phyloP scores from a whole-genome alignment of 495 filamentous ascomycete genomes.

The Gamarada debralockiae region DNA sequence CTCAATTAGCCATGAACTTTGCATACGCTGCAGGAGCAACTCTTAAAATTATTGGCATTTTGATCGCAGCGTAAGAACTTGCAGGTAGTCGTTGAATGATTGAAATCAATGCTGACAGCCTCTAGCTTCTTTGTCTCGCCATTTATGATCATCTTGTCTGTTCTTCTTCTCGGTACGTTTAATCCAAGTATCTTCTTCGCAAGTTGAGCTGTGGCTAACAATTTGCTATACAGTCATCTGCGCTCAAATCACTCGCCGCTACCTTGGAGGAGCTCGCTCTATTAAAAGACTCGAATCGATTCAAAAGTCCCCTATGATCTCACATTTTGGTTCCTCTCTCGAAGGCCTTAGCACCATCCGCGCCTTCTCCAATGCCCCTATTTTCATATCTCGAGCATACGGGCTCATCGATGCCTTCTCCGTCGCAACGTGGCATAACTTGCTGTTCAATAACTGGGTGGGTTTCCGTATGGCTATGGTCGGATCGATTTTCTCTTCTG shows the following conservation, averaged over 20 bases:
- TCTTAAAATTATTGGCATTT: slow-evolving; percentile 36
- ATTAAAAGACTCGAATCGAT: slow-evolving; percentile 61
- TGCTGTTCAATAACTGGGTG: slow-evolving; percentile 57
- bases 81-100: too few species aligned
- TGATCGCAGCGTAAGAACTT: slow-evolving; percentile 33
- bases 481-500: slow-evolving; percentile 54
- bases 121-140: slow-evolving; percentile 36
- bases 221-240: slow-evolving; percentile 27
- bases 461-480: slow-evolving; percentile 54
- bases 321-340: slow-evolving; percentile 55
- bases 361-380: slow-evolving; percentile 49
- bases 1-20: slow-evolving; percentile 39
- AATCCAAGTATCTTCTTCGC: too few species aligned
- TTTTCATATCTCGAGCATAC: slow-evolving; percentile 53
- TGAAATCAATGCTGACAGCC: too few species aligned
- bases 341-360: slow-evolving; percentile 62
- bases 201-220: not conserved
- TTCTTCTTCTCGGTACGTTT: slow-evolving; percentile 28
- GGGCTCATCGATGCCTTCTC: slow-evolving; percentile 50
- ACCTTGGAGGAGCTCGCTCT: slow-evolving; percentile 57
- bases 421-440: slow-evolving; percentile 48
- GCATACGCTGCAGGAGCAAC: slow-evolving; percentile 35
- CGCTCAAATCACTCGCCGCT: slow-evolving; percentile 40
- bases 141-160: slow-evolving; percentile 39
- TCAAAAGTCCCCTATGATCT: slow-evolving; percentile 59